These are phyloP conservation scores for Fraxinus excelsior DNA, from an alignment of 257 asterid genomes.

Conservation along the genomic window DNA sequence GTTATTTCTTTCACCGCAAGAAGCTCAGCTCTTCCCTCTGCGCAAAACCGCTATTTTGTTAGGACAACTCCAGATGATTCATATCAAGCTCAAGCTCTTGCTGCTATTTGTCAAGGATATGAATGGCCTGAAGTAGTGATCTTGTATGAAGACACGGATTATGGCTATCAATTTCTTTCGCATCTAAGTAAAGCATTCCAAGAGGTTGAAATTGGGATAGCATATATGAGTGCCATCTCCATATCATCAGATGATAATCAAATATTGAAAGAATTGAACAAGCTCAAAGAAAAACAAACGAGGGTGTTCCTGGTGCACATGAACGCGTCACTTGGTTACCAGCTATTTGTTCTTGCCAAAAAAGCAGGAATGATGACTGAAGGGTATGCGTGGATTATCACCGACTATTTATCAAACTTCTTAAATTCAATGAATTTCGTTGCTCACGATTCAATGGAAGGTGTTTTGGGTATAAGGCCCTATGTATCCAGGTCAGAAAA, in stretches of 20 bases:
- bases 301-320: not conserved
- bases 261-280: slow-evolving; percentile 18
- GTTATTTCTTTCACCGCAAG: slow-evolving; percentile 28
- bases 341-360: not conserved
- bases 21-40: slow-evolving; percentile 10
- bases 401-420: slow-evolving; percentile 20
- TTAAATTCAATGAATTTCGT: slow-evolving; percentile 26
- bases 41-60: slow-evolving; percentile 13
- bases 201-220: slow-evolving; percentile 22
- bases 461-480: slow-evolving; percentile 39
- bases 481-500: slow-evolving; percentile 26
- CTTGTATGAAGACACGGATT: slow-evolving; percentile 40
- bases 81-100: slow-evolving; percentile 42
- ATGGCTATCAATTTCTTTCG: slow-evolving; percentile 36
- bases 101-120: slow-evolving; percentile 39
- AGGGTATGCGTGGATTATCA: not conserved
- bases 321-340: slow-evolving; percentile 9
- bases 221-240: slow-evolving; percentile 27
- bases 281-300: not conserved
- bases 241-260: slow-evolving; percentile 13
- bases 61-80: slow-evolving; percentile 29
- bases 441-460: slow-evolving; percentile 31
- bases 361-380: not conserved
- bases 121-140: slow-evolving; percentile 43
- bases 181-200: slow-evolving; percentile 33